Conservation (phyloP, 352 stramenopile genomes). For the Peronosclerospora sorghi region DNA sequence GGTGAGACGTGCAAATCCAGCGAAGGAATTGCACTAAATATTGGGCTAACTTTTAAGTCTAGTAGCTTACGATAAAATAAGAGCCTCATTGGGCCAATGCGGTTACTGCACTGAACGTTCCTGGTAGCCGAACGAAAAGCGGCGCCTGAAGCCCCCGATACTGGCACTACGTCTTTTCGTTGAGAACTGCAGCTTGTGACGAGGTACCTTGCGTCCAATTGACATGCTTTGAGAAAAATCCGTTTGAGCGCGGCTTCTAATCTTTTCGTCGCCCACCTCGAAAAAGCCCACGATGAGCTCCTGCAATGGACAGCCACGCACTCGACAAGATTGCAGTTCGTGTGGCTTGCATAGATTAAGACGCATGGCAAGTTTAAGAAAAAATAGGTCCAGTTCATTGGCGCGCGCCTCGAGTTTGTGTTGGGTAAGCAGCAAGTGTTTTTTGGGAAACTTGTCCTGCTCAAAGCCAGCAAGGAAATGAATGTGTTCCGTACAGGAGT, state of each 20-base stretch:
- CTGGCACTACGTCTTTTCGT: conserved; percentile 15
- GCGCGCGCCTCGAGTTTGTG: conserved; percentile 45
- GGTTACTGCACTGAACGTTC: conserved; percentile 9
- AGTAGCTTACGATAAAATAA: too few species aligned
- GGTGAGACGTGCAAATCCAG: too few species aligned
- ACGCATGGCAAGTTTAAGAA: conserved; percentile 51
- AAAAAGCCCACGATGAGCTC: conserved; percentile 40
- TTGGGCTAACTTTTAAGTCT: conserved; percentile 1
- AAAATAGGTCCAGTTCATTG: conserved; percentile 44
- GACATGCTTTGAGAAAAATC: conserved; percentile 19
- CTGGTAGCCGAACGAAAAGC: conserved; percentile 16
- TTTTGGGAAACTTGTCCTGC: conserved; percentile 68
- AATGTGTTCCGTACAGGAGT: conserved; percentile 37
- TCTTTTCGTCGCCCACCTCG: conserved; percentile 19
- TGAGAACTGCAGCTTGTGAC: conserved; percentile 20
- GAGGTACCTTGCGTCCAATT: conserved; percentile 12
- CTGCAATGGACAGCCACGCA: conserved; percentile 34
- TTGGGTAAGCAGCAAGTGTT: conserved; percentile 55
- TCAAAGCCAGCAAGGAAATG: conserved; percentile 61
- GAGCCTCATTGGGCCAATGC: conserved; percentile 13
- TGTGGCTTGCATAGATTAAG: conserved; percentile 48
- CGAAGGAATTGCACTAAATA: conserved; percentile 26
- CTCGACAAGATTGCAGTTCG: conserved; percentile 31
- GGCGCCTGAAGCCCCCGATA: conserved; percentile 6
- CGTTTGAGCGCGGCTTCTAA: conserved; percentile 2